Conservation (phyloP, 768 basidiomycete species). For the Melanogaster broomeanus region DNA sequence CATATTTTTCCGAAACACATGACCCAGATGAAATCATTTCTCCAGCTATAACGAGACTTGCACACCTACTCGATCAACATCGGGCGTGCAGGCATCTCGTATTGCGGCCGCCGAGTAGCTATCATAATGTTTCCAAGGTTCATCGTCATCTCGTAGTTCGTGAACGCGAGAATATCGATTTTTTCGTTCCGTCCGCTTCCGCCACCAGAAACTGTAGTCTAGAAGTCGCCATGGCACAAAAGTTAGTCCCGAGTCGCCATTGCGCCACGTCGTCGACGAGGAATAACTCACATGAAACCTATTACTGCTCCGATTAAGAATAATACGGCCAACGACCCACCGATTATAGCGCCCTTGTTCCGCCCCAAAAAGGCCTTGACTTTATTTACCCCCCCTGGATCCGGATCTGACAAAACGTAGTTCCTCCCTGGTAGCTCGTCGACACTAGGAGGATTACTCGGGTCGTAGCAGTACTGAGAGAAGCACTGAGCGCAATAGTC, state of each 20-base stretch:
- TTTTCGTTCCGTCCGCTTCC: conserved; percentile 19
- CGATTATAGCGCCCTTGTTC: conserved; percentile 50
- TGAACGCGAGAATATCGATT: conserved; percentile 24
- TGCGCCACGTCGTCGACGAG: not conserved
- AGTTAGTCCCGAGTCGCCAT: not conserved
- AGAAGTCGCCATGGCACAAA: not conserved
- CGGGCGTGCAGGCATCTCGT: conserved; percentile 14
- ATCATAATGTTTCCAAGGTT: conserved; percentile 32
- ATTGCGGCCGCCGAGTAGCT: conserved; percentile 2
- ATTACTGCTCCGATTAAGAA: conserved; percentile 40
- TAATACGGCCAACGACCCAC: conserved; percentile 45
- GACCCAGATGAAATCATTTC: not conserved
- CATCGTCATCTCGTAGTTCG: conserved; percentile 29
- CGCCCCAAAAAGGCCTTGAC: conserved; percentile 43
- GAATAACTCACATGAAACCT: conserved; percentile 35
- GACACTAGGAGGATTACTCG: conserved; percentile 60
- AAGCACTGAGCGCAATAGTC: conserved; percentile 61
- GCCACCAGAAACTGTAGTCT: conserved; percentile 32
- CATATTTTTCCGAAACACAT: not conserved
- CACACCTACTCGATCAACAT: not conserved
- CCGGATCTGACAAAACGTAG: conserved; percentile 52
- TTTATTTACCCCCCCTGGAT: conserved; percentile 48
- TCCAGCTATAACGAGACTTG: not conserved
- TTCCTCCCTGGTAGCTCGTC: conserved; percentile 40
- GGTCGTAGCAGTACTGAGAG: conserved; percentile 56